Base-by-base conservation (phyloP, 2,329 filamentous ascomycete species). In the Pseudogymnoascus sp. region DNA sequence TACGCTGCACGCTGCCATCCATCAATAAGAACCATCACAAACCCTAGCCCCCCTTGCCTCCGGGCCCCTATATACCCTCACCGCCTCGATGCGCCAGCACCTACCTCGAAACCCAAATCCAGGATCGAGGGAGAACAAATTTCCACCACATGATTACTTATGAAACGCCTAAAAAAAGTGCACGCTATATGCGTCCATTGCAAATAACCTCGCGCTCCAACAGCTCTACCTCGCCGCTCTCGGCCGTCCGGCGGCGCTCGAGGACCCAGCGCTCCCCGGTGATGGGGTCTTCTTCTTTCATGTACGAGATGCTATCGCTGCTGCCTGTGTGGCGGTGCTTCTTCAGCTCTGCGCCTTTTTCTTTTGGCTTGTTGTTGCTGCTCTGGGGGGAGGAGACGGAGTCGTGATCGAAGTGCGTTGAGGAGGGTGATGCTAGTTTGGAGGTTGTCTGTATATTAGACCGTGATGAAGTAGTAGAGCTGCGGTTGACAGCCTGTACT, bases 301-400 rank as follows among this genome's bases (percentile, higher is more conserved):
- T 76, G 70, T 90, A 90, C 5, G 85, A 85, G 33, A 90, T 83
- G 63, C 84, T 88, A 65, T 89, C 86, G 1, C 83, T 77, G 48
- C 82, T 86, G 57, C 79, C 74, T 64, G 77, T 79, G 64, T 80
- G 75, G 12, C 75, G 73, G 63, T 82, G 80, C 61, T 63, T n/a
- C 39, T 61, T 65, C 5, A 63, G 37, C n/a, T 30, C 37, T 15
- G 38, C 58, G 12, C 30, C 41, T 21, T 75, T 7, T 72, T 60
- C 39, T 59, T 65, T 48, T n/a, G 58, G 21, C 18, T 23, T 59
- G 23, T 15, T 58, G 15, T 21, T 35, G 26, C 39, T 12, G 21
- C 21, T 23, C 7, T 34, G 45, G 26, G 58, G 15, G 45, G 34
- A 52, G 9, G 45, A 33, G 5, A 30, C 33, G 3, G 45, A 30